Conservation (phyloP, 1,284 basidiomycete genomes). For the Xanthoconium separans region DNA sequence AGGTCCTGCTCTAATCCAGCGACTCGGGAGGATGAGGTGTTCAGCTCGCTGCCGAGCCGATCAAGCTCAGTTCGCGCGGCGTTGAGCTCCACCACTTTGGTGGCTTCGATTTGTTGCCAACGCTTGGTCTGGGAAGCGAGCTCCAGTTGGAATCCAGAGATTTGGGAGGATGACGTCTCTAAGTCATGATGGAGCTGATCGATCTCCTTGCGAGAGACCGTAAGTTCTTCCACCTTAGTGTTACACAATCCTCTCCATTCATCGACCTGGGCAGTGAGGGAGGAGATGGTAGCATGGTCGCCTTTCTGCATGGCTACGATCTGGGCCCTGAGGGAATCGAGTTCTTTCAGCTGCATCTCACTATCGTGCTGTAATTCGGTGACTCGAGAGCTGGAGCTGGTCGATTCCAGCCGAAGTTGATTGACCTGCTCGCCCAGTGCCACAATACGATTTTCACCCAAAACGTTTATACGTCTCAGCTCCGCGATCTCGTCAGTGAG, state of each 20-base stretch:
- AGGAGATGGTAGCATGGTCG: not conserved
- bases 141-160: not conserved
- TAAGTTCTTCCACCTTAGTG: constrained; percentile 1
- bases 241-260: not conserved
- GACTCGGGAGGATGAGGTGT: not conserved
- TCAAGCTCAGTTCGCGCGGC: not conserved
- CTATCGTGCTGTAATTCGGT: not conserved
- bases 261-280: not conserved
- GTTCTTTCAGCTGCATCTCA: not conserved
- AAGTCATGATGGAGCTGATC: constrained; percentile 1
- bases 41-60: not conserved
- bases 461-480: not conserved
- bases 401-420: not conserved
- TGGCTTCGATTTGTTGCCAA: too few relatives aligned
- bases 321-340: not conserved
- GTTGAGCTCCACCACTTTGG: too few relatives aligned
- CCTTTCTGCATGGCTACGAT: not conserved
- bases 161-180: not conserved
- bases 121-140: not conserved
- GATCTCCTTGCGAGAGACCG: not conserved
- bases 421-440: not conserved
- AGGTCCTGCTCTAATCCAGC: not conserved
- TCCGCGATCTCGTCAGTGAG: not conserved
- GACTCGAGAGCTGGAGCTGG: not conserved
- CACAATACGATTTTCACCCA: not conserved